phyloP scores from a whole-genome alignment of 2,329 filamentous ascomycete genomes.

The Pyrenophora seminiperda region DNA sequence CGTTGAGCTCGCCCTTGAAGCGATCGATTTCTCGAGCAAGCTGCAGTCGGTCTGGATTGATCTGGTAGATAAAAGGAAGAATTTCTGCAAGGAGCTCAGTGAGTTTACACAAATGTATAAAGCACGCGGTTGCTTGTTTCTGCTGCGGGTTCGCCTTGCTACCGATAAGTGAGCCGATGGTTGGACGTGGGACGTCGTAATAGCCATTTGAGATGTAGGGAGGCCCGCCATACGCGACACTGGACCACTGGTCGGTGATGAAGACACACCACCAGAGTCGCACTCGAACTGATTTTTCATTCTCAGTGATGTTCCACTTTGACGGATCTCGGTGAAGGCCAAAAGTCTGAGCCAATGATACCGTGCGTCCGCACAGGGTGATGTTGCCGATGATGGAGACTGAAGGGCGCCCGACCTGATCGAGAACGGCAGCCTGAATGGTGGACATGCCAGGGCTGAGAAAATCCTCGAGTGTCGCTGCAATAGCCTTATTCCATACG shows the following conservation, averaged over 20 bases:
- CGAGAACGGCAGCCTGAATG: constrained; percentile 47
- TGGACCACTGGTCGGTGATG: constrained; percentile 63
- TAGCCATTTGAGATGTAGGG: constrained; percentile 59
- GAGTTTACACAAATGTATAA: constrained; percentile 59
- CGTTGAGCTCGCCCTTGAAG: constrained; percentile 42
- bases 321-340: constrained; percentile 62
- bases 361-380: constrained; percentile 58
- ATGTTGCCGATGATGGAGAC: constrained; percentile 55
- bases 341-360: constrained; percentile 61
- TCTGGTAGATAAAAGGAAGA: constrained; percentile 47
- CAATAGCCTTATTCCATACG: constrained; percentile 51
- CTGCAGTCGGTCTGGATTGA: constrained; percentile 37
- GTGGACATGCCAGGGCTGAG: constrained; percentile 50
- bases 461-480: constrained; percentile 51
- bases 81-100: constrained; percentile 51
- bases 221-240: constrained; percentile 61
- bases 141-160: constrained; percentile 43
- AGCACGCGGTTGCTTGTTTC: constrained; percentile 57
- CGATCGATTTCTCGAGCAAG: constrained; percentile 37
- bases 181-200: constrained; percentile 62
- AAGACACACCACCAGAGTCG: constrained; percentile 63
- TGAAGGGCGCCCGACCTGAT: constrained; percentile 50
- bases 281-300: constrained; percentile 59
- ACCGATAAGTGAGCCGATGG: constrained; percentile 49
- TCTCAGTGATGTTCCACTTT: constrained; percentile 57